Conservation (phyloP, 352 stramenopile species). For the Phytophthora nicotianae region DNA sequence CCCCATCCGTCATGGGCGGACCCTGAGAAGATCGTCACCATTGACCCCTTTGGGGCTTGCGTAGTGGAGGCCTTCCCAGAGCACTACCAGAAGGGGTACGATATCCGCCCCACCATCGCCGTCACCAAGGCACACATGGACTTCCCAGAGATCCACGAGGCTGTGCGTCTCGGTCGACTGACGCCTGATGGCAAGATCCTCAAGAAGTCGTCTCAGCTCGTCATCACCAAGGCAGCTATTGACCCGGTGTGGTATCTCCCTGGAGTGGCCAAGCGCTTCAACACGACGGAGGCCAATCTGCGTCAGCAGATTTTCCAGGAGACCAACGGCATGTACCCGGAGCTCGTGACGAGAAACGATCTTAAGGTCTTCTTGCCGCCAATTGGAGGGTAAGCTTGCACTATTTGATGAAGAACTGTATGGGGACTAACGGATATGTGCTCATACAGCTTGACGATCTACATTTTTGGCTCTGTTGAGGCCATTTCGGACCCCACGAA, state of each 20-base stretch:
- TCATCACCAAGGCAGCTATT: constrained; percentile 97
- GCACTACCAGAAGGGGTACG: constrained; percentile 97
- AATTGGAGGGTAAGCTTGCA: constrained; percentile 91
- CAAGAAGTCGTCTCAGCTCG: constrained; percentile 89
- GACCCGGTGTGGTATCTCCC: constrained; percentile 99
- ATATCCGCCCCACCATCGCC: constrained; percentile 98
- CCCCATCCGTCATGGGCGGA: constrained; percentile 96
- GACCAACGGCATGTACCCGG: constrained; percentile 99
- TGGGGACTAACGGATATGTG: constrained; percentile 10
- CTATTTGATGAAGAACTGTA: not conserved
- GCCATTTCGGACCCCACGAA: constrained; percentile 98
- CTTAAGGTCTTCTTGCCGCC: constrained; percentile 99
- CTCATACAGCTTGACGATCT: constrained; percentile 88
- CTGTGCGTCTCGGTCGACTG: constrained; percentile 91
- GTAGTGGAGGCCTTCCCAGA: constrained; percentile 90
- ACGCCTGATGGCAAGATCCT: constrained; percentile 97
- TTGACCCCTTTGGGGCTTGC: constrained; percentile 82
- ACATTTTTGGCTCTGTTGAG: constrained; percentile 98
- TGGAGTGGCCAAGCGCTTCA: constrained; percentile 98
- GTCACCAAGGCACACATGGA: constrained; percentile 98
- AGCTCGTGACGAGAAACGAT: constrained; percentile 98
- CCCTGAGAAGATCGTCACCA: constrained; percentile 93
- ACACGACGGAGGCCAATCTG: constrained; percentile 94
- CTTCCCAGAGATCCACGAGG: constrained; percentile 98
- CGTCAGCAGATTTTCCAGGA: constrained; percentile 98